Base-by-base conservation (phyloP, 202 grass and related monocot genomes). In the Bolboschoenoplectus hybrid region DNA sequence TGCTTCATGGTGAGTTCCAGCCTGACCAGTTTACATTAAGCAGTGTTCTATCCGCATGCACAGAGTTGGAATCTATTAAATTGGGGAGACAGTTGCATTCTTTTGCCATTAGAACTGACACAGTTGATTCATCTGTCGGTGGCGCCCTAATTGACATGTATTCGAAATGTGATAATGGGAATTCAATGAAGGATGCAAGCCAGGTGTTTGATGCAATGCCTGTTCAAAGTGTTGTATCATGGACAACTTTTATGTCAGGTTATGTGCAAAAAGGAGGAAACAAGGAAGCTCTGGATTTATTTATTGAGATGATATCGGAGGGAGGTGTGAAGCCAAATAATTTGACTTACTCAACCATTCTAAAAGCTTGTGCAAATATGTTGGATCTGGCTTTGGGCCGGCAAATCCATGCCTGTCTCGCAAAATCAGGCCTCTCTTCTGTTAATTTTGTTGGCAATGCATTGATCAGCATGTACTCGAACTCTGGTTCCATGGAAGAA, bases 71-170 rank as follows among this genome's bases (percentile, higher is more conserved):
- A 83, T 95, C 87, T 13, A 44, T 87, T 58, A 67, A 72, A 38
- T 88, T 93, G 84, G 95, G 93, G 57, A 89, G 81, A 64, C 93
- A 95, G 53, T 87, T 98, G 83, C 95, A 98, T 86, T 93, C 93
- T 80, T 81, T 93, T 60, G 93, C 77, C 4, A 41, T 92, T 53
- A 89, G 84, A 76, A 67, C 77, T 50, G 91, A 87, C 16, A 49
- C 90, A 16, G 66, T 80, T 78, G 93, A 97, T 78, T 63, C 32
- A 17, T 95, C 85, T 51, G 91, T 97, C 14, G 92, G 91, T 20
- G 95, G 88, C 87, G 88, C 88, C 10, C 93, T 95, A 69, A 82
- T 97, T 74, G 89, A 93, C 66, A 90, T 97, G 92, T 97, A 97
- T 11, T 69, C 89, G 40, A 97, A 97, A 85, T 89, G 83, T 52